Conservation (phyloP, 257 asterid genomes). For the Fraxinus excelsior region DNA sequence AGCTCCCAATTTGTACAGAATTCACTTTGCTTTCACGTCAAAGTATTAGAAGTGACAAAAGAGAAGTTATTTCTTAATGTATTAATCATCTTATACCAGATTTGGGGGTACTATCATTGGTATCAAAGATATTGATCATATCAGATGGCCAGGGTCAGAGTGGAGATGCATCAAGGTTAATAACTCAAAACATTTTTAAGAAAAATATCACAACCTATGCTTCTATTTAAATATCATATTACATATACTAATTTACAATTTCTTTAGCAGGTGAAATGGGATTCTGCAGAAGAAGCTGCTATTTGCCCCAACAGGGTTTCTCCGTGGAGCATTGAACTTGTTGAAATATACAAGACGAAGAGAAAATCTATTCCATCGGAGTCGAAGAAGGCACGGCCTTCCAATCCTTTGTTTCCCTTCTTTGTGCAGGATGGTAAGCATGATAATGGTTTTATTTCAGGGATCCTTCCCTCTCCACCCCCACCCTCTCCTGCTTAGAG, state of each 20-base stretch:
- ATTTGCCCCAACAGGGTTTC: neutral
- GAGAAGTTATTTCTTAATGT: neutral
- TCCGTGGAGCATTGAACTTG: slow-evolving; percentile 16
- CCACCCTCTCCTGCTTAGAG: too few relatives aligned
- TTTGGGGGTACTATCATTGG: slow-evolving; percentile 9
- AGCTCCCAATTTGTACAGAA: neutral
- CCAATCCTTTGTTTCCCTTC: neutral
- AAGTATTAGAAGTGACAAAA: neutral
- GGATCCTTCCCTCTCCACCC: too few relatives aligned
- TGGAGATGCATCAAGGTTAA: slow-evolving; percentile 23
- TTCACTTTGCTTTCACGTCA: neutral
- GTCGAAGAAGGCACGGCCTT: neutral
- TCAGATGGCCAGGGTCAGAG: slow-evolving; percentile 21
- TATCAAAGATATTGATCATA: slow-evolving; percentile 9
- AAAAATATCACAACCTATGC: neutral
- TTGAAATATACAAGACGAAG: slow-evolving; percentile 4
- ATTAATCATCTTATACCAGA: neutral
- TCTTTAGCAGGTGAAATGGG: slow-evolving; percentile 20
- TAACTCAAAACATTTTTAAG: neutral
- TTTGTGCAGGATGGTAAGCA: neutral
- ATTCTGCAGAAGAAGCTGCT: neutral
- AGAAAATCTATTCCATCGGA: neutral
- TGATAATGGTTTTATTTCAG: neutral
- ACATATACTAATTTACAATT: neutral
- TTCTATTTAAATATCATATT: neutral